A percentile compares a stretch with the other conserved stretches of the same genome.
These are phyloP conservation scores for Camellia sinensis DNA, from an alignment of 148 eudicot species.

Conservation along the genomic window DNA sequence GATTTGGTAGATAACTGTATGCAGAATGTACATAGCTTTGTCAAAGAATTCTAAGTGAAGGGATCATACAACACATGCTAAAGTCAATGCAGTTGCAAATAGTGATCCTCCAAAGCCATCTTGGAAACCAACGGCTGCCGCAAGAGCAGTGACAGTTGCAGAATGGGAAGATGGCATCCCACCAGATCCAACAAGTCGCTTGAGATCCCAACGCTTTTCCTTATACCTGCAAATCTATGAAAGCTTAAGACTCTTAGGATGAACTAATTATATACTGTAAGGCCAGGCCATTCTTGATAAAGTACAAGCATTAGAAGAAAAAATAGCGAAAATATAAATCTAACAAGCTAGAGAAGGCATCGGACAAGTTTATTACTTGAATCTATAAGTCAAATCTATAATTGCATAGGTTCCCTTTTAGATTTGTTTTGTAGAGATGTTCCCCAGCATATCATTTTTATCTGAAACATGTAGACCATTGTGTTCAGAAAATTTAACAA, in stretches of 20 bases:
- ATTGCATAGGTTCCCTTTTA: not conserved
- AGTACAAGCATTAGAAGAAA: not conserved
- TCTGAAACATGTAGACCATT: not conserved
- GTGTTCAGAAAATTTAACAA: not conserved
- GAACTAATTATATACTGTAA: not conserved
- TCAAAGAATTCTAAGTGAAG: not conserved
- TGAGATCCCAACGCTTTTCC: slow-evolving; percentile 82
- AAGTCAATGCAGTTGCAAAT: slow-evolving; percentile 67
- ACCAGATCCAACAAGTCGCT: slow-evolving; percentile 84
- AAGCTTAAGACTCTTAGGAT: slow-evolving; percentile 40
- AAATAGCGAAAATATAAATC: not conserved
- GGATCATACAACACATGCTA: slow-evolving; percentile 84
- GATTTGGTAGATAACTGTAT: not conserved
- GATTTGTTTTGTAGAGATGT: not conserved
- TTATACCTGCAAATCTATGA: slow-evolving; percentile 76
- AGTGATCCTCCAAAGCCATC: slow-evolving; percentile 77
- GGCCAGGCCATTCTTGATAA: not conserved
- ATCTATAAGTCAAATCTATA: not conserved
- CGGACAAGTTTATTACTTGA: slow-evolving; percentile 5
- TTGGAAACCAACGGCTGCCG: slow-evolving; percentile 72
- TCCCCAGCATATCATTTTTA: not conserved
- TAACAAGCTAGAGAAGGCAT: slow-evolving; percentile 14
- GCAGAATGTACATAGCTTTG: slow-evolving; percentile 6
- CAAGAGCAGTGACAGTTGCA: slow-evolving; percentile 90
- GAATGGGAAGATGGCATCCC: slow-evolving; percentile 99